Base-by-base conservation (phyloP, 1,284 basidiomycete genomes). In the Pyrrhoderma noxium region DNA sequence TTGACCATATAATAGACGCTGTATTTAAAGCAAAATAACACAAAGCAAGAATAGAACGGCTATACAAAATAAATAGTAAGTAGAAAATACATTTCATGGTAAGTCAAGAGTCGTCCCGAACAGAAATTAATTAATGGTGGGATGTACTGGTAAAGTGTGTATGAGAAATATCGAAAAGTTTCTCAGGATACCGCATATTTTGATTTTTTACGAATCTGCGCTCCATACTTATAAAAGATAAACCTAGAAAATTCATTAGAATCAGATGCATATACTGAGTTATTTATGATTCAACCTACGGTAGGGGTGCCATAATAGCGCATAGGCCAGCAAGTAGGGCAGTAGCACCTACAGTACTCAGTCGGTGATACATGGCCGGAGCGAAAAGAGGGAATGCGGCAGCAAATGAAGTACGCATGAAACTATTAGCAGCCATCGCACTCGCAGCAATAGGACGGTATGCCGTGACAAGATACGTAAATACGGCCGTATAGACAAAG, bases 391-490 rank as follows among this genome's bases (percentile, higher is more conserved):
- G 86, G 62, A 89, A 89, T 0, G 71, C 81, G 0, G 81, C 82
- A 0, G 85, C 86, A 56, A 90, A 88, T 0, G 72, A 63, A 1
- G 74, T 78, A 1, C 88, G 71, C 60, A 86, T 62, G 13, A 80
- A 80, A 34, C 74, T 80, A 61, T 91, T 91, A 23, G 77, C 71
- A 0, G 85, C 84, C 76, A 91, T 80, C 0, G 85, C 85, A 9
- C 76, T 81, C 1, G 88, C 87, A 0, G 88, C 84, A 38, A 89
- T 81, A 0, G 86, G 86, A 8, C 85, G 76, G 62, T 88, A 90
- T 0, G 85, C 82, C 19, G 76, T 79, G 19, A 80, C 80, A 45
- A 82, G 71, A 59, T 84, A 85, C 0, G 84, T 85, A 69, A 89
- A 89, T 1, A 79, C 80, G 0, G 77, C 75, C 0, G 77, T 79